Evolutionary conservation across 2,329 filamentous ascomycete species (phyloP), one percentile per base, ranked within the genome.

Genomic region (Xylaria sp.): DNA sequence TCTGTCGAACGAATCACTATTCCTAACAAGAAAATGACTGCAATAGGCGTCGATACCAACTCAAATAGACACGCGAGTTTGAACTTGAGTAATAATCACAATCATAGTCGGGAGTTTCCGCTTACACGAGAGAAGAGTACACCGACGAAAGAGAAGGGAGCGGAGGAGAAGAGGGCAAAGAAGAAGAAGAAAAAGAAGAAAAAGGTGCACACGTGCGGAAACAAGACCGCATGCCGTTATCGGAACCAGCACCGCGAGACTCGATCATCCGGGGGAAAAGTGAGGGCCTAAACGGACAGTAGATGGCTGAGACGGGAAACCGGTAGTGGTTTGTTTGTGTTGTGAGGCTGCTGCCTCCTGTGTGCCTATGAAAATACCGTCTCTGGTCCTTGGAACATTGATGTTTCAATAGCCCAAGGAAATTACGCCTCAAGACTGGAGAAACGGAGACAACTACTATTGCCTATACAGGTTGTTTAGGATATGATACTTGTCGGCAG

Each of bases 241-340:
- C 65, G 65, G n/a, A 13, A 63, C 17, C 11, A 20, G 11, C 11
- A 29, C 17, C 63, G 63, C 15, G n/a, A 50, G 22, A n/a, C 9
- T 1, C 49, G 56, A 56, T 20, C 25, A 17, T n/a, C 25, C 6
- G 22, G 20, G 1, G 15, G 44, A 50, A 64, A 9, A 25, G 17
- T 6, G 38, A 6, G 5, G 15, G 38, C n/a, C 38, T 42, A 42
- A 7, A 4, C 13, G 13, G 15, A 17, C 15, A 42, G 17, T 31
- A 31, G 29, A 31, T 31, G 29, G 29, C 29, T 4, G 29, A 31
- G 29, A 31, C 29, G 29, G 29, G 7, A 7, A 7, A 31, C 29
- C 4, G 3, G 29, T 7, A 31, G 29, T 31, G 29, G 29, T 7
- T 31, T 31, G 29, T 31, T 31, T 4, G 6, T 42, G 15, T 3